Percentiles rank a stretch among this genome's conserved stretches.
These are phyloP conservation scores for Inga laurina DNA, from an alignment of 306 rosid genomes.

Conservation along the genomic window DNA sequence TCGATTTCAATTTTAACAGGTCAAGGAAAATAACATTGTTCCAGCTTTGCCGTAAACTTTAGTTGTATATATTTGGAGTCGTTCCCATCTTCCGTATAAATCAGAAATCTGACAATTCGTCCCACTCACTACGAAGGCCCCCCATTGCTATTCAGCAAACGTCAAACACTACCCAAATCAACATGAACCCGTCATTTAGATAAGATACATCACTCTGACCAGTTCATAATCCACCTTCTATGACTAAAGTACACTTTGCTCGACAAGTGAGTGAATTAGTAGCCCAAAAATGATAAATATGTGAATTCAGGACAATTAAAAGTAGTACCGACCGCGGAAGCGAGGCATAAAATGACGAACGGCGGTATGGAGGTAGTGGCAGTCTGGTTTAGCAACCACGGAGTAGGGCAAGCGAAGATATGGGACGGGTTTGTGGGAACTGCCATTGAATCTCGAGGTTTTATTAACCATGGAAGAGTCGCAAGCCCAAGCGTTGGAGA, in stretches of 20 bases:
- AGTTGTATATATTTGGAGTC: not conserved
- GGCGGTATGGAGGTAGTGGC: not conserved
- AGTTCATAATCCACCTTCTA: not conserved
- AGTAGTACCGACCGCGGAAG: not conserved
- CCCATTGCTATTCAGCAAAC: not conserved
- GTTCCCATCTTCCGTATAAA: not conserved
- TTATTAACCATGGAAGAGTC: no score
- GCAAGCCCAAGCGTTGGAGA: no score
- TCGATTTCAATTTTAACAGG: not conserved
- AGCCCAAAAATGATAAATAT: not conserved
- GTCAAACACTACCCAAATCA: not conserved
- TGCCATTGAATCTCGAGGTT: no score
- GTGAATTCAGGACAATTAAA: not conserved
- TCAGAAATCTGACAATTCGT: not conserved
- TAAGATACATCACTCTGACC: not conserved
- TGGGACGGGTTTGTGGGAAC: not conserved
- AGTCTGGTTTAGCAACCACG: not conserved
- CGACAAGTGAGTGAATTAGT: not conserved
- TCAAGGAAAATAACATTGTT: not conserved
- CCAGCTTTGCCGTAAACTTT: not conserved
- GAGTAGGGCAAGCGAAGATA: conserved; percentile 1
- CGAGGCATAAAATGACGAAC: not conserved
- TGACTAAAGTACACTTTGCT: not conserved
- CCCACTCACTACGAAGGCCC: not conserved
- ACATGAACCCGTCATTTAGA: not conserved